Evolutionary conservation across 1,284 basidiomycete species (phyloP).

Genomic region (Boletellus sp.): DNA sequence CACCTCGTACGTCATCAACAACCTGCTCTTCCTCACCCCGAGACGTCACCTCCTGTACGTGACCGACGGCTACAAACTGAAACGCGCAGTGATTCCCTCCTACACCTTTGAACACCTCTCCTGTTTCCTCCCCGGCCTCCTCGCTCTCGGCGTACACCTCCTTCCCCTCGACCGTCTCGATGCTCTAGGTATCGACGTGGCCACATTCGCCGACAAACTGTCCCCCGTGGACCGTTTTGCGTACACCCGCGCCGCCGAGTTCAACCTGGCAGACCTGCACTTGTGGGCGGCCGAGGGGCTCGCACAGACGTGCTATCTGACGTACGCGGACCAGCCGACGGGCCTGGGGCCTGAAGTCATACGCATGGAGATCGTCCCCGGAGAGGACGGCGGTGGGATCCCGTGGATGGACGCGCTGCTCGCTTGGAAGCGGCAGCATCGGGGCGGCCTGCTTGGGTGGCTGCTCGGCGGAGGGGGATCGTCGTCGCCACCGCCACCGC

Average conservation of each 20-base stretch:
- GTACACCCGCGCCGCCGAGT: slow-evolving; percentile 34
- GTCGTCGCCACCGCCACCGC: slow-evolving; percentile 48
- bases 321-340: slow-evolving; percentile 58
- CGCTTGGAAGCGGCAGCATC: slow-evolving; percentile 43
- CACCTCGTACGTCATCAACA: slow-evolving; percentile 57
- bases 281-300: slow-evolving; percentile 65
- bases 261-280: slow-evolving; percentile 51
- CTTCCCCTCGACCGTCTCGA: slow-evolving; percentile 52
- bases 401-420: slow-evolving; percentile 53
- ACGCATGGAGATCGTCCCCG: slow-evolving; percentile 34
- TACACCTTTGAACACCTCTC: slow-evolving; percentile 71
- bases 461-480: slow-evolving; percentile 12
- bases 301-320: slow-evolving; percentile 63
- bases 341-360: slow-evolving; percentile 63
- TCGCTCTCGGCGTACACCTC: slow-evolving; percentile 66
- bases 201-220: slow-evolving; percentile 35
- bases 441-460: not conserved
- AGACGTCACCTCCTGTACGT: slow-evolving; percentile 66
- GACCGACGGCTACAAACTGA: slow-evolving; percentile 44
- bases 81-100: slow-evolving; percentile 32
- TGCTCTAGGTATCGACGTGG: slow-evolving; percentile 40
- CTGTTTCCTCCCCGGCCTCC: slow-evolving; percentile 72
- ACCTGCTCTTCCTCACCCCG: slow-evolving; percentile 64
- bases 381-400: slow-evolving; percentile 23
- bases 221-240: slow-evolving; percentile 33